phyloP scores from a whole-genome alignment of 805 yeast species.

The Spencermartinsiella europaea region DNA sequence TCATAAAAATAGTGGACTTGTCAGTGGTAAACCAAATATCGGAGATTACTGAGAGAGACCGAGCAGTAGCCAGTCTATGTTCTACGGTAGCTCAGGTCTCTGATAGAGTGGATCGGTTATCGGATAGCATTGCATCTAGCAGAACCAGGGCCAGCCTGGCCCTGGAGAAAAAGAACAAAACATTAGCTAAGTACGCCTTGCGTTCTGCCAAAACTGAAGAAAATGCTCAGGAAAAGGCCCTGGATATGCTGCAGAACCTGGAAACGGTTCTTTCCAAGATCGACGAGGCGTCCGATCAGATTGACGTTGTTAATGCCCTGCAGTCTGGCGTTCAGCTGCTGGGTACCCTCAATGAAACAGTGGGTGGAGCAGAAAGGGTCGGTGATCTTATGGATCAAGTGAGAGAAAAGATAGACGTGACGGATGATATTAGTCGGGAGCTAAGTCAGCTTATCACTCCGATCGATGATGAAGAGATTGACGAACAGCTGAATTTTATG shows the following conservation, averaged over 20 bases:
- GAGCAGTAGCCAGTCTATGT: conserved; percentile 22
- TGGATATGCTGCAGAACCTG: conserved; percentile 35
- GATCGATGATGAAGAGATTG: conserved; percentile 33
- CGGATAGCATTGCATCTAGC: conserved; percentile 13
- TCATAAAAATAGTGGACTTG: conserved; percentile 18
- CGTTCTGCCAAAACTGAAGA: conserved; percentile 36
- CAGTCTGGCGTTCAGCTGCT: conserved; percentile 35
- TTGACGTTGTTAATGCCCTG: conserved; percentile 35
- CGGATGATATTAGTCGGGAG: conserved; percentile 37
- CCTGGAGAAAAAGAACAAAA: conserved; percentile 23
- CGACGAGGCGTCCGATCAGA: conserved; percentile 41
- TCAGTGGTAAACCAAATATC: not conserved
- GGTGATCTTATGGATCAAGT: conserved; percentile 39
- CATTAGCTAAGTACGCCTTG: conserved; percentile 32
- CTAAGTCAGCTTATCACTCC: conserved; percentile 28
- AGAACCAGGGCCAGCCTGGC: conserved; percentile 20
- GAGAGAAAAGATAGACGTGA: conserved; percentile 34
- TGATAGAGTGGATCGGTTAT: conserved; percentile 21
- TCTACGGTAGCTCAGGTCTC: conserved; percentile 17
- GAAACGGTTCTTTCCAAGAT: conserved; percentile 37
- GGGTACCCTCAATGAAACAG: conserved; percentile 35
- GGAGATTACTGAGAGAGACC: conserved; percentile 19
- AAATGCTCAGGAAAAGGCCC: conserved; percentile 30
- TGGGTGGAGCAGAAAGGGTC: conserved; percentile 42
- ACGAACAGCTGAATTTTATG: conserved; percentile 35